Percentiles rank a stretch among this genome's conserved stretches.
These are phyloP conservation scores for Sclerospora graminicola DNA, from an alignment of 352 stramenopile species.

Conservation along the genomic window DNA sequence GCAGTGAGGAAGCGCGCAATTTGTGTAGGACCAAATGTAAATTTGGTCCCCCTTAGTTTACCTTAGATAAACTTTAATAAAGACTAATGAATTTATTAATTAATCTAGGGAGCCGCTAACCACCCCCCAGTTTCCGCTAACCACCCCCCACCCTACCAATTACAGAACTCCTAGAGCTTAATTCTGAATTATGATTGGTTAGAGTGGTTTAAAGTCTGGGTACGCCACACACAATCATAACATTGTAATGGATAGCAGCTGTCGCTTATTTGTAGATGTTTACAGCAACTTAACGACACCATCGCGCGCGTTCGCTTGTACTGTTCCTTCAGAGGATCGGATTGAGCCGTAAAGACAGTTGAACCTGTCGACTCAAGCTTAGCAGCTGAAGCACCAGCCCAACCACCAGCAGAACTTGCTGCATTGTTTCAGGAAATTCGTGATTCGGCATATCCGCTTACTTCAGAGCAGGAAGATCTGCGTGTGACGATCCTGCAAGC, in stretches of 20 bases:
- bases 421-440: constrained; percentile 32
- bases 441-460: constrained; percentile 40
- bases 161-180: too few relatives aligned
- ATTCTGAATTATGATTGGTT: too few relatives aligned
- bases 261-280: constrained; percentile 67
- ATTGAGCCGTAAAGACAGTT: constrained; percentile 20
- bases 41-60: too few relatives aligned
- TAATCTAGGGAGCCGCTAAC: too few relatives aligned
- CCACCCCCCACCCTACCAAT: too few relatives aligned
- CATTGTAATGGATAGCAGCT: constrained; percentile 86
- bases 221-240: too few relatives aligned
- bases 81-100: too few relatives aligned
- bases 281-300: constrained; percentile 71
- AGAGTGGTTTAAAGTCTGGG: too few relatives aligned
- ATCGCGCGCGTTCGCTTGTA: constrained; percentile 40
- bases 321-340: constrained; percentile 34
- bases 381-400: constrained; percentile 1
- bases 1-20: too few relatives aligned
- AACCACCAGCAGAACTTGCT: constrained; percentile 7
- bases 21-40: too few relatives aligned
- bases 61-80: too few relatives aligned
- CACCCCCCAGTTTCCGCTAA: too few relatives aligned
- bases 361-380: constrained; percentile 6
- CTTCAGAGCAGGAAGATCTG: constrained; percentile 39
- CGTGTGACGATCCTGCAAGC: constrained; percentile 40